Conservation (phyloP, 2,329 filamentous ascomycete genomes). For the Trichoderma brevicompactum region DNA sequence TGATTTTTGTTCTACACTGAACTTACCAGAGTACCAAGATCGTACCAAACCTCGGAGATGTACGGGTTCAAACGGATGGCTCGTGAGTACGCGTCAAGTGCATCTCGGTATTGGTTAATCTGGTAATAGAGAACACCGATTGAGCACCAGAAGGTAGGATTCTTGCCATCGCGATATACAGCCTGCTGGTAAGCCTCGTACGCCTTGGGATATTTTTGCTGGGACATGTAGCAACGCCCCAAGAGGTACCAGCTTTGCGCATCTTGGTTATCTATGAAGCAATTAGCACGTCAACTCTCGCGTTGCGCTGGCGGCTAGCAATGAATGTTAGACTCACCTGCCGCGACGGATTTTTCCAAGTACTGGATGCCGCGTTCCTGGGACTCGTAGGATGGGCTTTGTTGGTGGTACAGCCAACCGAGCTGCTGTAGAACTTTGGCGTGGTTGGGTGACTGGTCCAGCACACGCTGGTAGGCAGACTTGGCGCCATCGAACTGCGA, state of each 20-base stretch:
- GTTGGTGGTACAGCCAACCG: constrained; percentile 96
- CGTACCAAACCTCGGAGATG: constrained; percentile 99
- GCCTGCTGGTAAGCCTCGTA: constrained; percentile 99
- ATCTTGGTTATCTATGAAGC: constrained; percentile 77
- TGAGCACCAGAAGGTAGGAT: constrained; percentile 99
- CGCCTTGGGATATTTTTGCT: constrained; percentile 97
- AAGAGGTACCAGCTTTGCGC: constrained; percentile 99
- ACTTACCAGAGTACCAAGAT: constrained; percentile 90
- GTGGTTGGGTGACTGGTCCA: constrained; percentile 93
- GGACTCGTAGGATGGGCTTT: constrained; percentile 86
- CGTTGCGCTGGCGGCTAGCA: background rate
- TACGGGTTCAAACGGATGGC: constrained; percentile 96
- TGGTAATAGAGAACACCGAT: constrained; percentile 99
- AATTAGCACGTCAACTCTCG: constrained; percentile 36
- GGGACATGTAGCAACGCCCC: constrained; percentile 98
- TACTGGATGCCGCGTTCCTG: constrained; percentile 98
- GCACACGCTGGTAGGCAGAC: constrained; percentile 85
- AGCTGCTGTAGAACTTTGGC: constrained; percentile 98
- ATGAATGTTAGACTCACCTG: constrained; percentile 63
- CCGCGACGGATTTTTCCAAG: constrained; percentile 91
- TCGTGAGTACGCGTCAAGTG: constrained; percentile 94
- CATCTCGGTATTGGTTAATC: constrained; percentile 99
- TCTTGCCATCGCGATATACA: constrained; percentile 95
- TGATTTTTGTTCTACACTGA: background rate
- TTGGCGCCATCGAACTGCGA: constrained; percentile 90